Base-by-base conservation (phyloP, 257 asterid species). In the Phtheirospermum japonicum region DNA sequence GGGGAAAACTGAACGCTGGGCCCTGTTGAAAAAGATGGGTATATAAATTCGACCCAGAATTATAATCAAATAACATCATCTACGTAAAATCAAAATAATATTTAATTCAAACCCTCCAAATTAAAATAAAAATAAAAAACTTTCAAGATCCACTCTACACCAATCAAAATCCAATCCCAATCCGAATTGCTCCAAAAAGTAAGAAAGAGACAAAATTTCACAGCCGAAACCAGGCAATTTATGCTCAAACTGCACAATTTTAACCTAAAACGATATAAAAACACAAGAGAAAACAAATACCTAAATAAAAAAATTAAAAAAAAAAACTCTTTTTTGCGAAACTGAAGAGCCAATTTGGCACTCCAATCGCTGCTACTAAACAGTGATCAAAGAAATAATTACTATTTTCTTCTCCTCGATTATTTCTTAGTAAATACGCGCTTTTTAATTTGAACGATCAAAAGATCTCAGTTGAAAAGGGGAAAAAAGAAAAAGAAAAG, bases 21-120 rank as follows among this genome's bases (percentile, higher is more conserved):
- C 76, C 78, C 68, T 68, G 20, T 51, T 64, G 69, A 75, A 77
- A 65, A 59, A 20, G 69, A 72, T 62, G 68, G 67, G 51, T 51
- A 55, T 46, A 26, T 57, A 4, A 61, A 34, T 31, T 70, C 18
- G 12, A 63, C 67, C 75, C 58, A 43, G 5, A 51, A 55, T 48
- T 39, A 63, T 59, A 53, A 57, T 52, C 43, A 48, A 20, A 18
- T 23, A 23, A 48, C 43, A 49, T 49, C n/a, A n/a, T n/a, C n/a
- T n/a, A n/a, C n/a, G n/a, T n/a, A n/a, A n/a, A n/a, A n/a, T n/a
- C 10, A 57, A 45, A 55, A 72, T 52, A 54, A 66, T 6, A 48
- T 34, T 43, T 59, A 34, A 13, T 37, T 53, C 46, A 70, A 70
- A 62, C 43, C 10, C 59, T 62, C 28, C n/a, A 40, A 12, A 10